phyloP scores from a whole-genome alignment of 345 rosid genomes.

The Balakata baccata region DNA sequence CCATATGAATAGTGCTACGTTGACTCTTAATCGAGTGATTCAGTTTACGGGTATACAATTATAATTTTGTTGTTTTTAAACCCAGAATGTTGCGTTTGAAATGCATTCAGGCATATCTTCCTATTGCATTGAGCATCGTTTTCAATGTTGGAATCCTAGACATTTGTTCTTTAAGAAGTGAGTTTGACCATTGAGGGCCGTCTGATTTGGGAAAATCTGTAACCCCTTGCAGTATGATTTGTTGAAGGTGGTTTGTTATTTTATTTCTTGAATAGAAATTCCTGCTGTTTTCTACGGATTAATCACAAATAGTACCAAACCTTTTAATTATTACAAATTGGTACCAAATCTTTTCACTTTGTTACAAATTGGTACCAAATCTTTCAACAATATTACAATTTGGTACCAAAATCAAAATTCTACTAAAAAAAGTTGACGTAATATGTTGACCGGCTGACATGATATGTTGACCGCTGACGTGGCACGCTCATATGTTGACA shows the following conservation, averaged over 20 bases:
- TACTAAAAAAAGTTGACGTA: too few species aligned
- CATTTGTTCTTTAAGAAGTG: background rate
- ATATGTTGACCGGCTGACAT: too few species aligned
- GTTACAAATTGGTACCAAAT: too few species aligned
- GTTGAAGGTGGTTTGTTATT: background rate
- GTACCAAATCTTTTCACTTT: too few species aligned
- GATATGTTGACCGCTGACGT: too few species aligned
- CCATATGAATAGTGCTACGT: background rate
- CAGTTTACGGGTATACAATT: background rate
- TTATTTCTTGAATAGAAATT: background rate
- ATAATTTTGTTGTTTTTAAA: conserved; percentile 5
- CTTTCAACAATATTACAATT: too few species aligned
- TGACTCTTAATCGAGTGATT: background rate
- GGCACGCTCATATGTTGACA: too few species aligned
- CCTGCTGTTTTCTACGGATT: background rate
- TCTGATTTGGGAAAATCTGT: background rate
- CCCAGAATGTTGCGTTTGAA: background rate
- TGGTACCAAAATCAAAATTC: too few species aligned
- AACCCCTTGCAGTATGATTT: background rate
- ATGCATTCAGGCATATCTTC: background rate
- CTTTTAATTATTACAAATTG: too few species aligned
- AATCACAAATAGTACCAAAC: too few species aligned
- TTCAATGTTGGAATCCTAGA: background rate
- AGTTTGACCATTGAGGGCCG: background rate
- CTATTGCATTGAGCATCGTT: background rate